phyloP scores from a whole-genome alignment of 1,284 basidiomycete genomes.

The Ganoderma lingzhi region DNA sequence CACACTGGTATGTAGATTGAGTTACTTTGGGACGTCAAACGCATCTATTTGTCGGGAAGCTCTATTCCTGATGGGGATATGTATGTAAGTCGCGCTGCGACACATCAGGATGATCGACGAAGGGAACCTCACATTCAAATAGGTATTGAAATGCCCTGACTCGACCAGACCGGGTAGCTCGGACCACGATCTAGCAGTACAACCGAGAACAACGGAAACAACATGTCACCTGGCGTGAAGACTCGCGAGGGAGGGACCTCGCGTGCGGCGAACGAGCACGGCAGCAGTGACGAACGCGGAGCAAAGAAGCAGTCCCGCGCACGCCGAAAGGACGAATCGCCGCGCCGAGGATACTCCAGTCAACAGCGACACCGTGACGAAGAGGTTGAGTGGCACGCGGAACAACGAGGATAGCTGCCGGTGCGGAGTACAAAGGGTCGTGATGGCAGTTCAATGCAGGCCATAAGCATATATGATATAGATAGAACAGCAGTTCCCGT shows the following conservation, averaged over 20 bases:
- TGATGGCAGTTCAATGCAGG: not conserved
- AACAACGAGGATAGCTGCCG: slow-evolving; percentile 73
- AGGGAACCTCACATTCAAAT: not conserved
- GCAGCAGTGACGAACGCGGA: slow-evolving; percentile 65
- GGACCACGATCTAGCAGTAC: not conserved
- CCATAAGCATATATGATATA: too few species aligned
- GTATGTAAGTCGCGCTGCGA: not conserved
- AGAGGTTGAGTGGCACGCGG: slow-evolving; percentile 77
- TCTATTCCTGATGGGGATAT: not conserved
- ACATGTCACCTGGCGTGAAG: slow-evolving; percentile 11
- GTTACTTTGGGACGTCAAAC: not conserved
- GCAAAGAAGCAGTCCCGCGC: slow-evolving; percentile 64
- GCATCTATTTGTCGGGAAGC: not conserved
- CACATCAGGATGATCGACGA: slow-evolving; percentile 2
- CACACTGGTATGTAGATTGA: not conserved
- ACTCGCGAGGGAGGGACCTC: slow-evolving; percentile 22
- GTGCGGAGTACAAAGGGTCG: not conserved
- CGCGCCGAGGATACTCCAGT: slow-evolving; percentile 75
- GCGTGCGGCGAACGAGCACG: slow-evolving; percentile 18
- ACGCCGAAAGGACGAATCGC: slow-evolving; percentile 64
- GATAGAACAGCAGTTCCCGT: not conserved
- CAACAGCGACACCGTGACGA: slow-evolving; percentile 75
- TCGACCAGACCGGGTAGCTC: not conserved
- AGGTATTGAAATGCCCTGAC: not conserved
- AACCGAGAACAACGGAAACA: not conserved